Conservation (phyloP, 2,329 filamentous ascomycete species). For the Talaromyces pinophilus region DNA sequence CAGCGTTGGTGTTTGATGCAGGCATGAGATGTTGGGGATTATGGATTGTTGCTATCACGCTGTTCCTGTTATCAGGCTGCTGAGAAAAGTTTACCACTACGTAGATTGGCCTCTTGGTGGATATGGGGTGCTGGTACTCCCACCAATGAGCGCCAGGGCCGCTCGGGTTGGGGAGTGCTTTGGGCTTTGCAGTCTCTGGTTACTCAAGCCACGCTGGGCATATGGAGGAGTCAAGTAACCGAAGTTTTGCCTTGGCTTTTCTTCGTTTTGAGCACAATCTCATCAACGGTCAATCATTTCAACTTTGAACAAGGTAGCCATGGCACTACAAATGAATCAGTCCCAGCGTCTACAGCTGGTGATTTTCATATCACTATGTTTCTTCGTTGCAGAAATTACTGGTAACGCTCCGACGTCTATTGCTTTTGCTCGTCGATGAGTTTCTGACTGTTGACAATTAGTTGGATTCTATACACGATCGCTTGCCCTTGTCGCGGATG, state of each 20-base stretch:
- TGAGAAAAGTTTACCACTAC: not conserved
- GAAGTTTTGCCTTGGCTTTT: not conserved
- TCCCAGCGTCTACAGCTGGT: conserved; percentile 35
- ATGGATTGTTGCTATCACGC: not conserved
- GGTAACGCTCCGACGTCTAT: conserved; percentile 30
- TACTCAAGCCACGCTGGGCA: conserved; percentile 4
- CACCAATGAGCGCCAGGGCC: not conserved
- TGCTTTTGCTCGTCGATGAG: not conserved
- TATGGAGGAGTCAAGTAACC: not conserved
- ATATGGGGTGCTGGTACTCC: not conserved
- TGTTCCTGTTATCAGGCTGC: not conserved
- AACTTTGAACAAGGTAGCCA: not conserved
- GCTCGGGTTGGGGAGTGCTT: not conserved
- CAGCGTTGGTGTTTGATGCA: not conserved
- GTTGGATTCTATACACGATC: conserved; percentile 71
- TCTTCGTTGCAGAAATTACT: conserved; percentile 52
- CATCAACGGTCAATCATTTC: not conserved
- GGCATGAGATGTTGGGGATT: not conserved
- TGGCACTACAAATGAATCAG: conserved; percentile 4
- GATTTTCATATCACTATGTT: conserved; percentile 50
- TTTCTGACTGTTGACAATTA: conserved; percentile 28
- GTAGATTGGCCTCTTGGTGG: not conserved
- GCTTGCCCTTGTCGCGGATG: conserved; percentile 72
- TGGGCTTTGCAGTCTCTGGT: not conserved
- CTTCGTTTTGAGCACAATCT: not conserved